Evolutionary conservation across 1,284 basidiomycete species (phyloP).

Genomic region (Psilocybe mexicana): DNA sequence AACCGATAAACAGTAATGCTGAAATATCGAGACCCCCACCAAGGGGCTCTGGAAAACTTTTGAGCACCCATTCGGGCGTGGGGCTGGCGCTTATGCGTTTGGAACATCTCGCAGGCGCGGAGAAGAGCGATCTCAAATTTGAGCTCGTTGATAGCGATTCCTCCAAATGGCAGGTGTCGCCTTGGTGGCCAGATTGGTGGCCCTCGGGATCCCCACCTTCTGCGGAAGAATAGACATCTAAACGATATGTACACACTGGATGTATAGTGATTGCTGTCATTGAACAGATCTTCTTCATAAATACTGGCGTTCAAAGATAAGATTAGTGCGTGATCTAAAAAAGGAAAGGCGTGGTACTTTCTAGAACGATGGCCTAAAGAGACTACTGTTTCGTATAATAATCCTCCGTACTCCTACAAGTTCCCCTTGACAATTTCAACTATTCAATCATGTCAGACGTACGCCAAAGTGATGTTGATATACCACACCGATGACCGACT

Average conservation of each 20-base stretch:
- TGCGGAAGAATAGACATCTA: background rate
- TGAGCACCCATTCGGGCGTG: constrained; percentile 56
- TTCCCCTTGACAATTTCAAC: constrained; percentile 2
- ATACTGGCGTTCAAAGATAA: constrained; percentile 8
- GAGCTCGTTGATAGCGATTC: constrained; percentile 33
- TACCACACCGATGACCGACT: background rate
- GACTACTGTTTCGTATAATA: constrained; percentile 4
- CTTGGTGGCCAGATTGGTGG: constrained; percentile 76
- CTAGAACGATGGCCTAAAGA: constrained; percentile 29
- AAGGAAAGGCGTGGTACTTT: constrained; percentile 30
- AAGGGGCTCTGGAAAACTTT: constrained; percentile 67
- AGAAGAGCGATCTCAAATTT: constrained; percentile 43
- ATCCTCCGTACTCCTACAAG: background rate
- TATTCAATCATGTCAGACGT: constrained; percentile 36
- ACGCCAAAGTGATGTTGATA: constrained; percentile 20
- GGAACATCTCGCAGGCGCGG: constrained; percentile 52
- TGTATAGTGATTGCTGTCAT: background rate
- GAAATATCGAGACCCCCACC: constrained; percentile 41
- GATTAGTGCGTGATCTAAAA: constrained; percentile 21
- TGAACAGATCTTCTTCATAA: background rate
- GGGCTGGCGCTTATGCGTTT: constrained; percentile 72
- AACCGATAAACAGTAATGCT: constrained; percentile 26
- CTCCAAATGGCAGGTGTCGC: constrained; percentile 44
- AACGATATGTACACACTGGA: background rate
- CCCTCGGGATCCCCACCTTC: constrained; percentile 34